Conservation (phyloP, 768 basidiomycete species). For the Termitomyces titanicus region DNA sequence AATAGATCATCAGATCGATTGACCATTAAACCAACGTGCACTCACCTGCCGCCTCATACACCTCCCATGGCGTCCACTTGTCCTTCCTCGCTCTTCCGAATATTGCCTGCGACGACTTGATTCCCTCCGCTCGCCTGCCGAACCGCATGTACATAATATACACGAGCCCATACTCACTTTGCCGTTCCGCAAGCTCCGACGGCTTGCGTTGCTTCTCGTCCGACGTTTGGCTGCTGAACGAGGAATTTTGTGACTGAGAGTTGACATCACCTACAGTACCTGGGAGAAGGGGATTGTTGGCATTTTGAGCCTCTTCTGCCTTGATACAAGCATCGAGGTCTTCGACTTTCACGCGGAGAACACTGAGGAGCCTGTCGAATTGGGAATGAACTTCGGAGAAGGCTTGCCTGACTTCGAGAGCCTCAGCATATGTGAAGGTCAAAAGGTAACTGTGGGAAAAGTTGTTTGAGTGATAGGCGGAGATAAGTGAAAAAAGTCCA, state of each 20-base stretch:
- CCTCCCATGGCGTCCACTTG: constrained; percentile 83
- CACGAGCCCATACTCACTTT: constrained; percentile 72
- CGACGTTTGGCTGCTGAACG: constrained; percentile 34
- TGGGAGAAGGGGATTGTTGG: constrained; percentile 2
- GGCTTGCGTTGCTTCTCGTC: constrained; percentile 52
- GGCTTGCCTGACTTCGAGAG: constrained; percentile 50
- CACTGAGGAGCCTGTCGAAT: constrained; percentile 70
- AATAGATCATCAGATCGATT: not conserved
- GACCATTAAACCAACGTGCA: constrained; percentile 4
- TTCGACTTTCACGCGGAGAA: constrained; percentile 54
- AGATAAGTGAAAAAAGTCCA: not conserved
- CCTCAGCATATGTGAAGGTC: constrained; percentile 86
- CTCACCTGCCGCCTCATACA: constrained; percentile 88
- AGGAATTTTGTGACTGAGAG: not conserved
- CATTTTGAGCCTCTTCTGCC: constrained; percentile 25
- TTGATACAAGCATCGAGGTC: constrained; percentile 38
- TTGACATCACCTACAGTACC: constrained; percentile 7
- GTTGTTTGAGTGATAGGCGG: not conserved
- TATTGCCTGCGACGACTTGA: constrained; percentile 70
- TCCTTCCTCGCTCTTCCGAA: constrained; percentile 82
- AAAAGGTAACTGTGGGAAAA: constrained; percentile 64
- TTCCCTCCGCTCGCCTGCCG: constrained; percentile 81
- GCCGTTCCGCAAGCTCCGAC: constrained; percentile 54
- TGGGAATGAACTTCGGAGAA: constrained; percentile 62
- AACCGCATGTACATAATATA: constrained; percentile 95